Conservation (phyloP, 1,284 basidiomycete genomes). For the Ceratobasidium sp. region DNA sequence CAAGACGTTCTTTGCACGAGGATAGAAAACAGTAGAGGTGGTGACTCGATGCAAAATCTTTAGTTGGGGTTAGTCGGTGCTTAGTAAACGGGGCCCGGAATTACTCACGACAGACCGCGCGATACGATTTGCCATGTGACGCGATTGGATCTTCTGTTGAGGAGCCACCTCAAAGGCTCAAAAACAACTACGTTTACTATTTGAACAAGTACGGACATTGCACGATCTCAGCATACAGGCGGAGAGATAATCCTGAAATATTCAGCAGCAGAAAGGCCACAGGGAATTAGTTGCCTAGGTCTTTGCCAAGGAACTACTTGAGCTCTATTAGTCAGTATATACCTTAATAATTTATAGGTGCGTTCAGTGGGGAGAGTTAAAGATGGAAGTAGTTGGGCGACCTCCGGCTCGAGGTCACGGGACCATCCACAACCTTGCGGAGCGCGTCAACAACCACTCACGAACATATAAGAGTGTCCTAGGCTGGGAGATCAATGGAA, state of each 20-base stretch:
- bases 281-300: neutral
- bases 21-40: neutral
- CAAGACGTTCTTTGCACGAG: neutral
- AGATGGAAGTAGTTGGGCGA: neutral
- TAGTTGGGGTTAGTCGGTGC: slow-evolving; percentile 7
- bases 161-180: neutral
- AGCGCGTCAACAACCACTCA: neutral
- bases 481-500: neutral
- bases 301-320: neutral
- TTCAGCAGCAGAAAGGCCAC: neutral
- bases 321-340: neutral
- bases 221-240: neutral
- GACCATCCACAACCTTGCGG: neutral
- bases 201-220: neutral
- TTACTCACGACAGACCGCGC: slow-evolving; percentile 4
- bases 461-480: neutral
- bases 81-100: slow-evolving; percentile 6
- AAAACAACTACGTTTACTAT: neutral
- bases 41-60: slow-evolving; percentile 21
- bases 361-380: neutral
- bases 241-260: neutral
- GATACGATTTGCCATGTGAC: slow-evolving; percentile 9
- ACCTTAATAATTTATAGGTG: neutral
- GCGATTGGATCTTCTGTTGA: neutral
- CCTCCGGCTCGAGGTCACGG: neutral